These are phyloP conservation scores for Botrytis pseudocinerea DNA, from an alignment of 2,329 filamentous ascomycete genomes.

Conservation along the genomic window DNA sequence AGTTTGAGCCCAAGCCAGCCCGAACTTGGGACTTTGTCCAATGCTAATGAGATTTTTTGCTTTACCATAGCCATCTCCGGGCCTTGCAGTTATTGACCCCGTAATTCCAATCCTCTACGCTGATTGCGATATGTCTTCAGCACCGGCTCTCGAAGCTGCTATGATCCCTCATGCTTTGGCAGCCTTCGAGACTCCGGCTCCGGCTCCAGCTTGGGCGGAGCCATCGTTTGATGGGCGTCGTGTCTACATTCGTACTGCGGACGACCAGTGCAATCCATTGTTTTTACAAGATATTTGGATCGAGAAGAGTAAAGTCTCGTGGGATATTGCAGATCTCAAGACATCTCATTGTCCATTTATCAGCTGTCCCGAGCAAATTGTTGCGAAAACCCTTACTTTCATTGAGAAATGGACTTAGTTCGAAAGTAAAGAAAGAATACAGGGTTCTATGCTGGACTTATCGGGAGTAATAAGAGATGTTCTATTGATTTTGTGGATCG, in stretches of 20 bases:
- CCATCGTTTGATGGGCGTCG: neutral
- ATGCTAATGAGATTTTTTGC: neutral
- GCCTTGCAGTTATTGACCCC: neutral
- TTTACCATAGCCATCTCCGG: neutral
- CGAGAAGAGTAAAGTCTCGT: neutral
- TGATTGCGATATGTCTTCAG: neutral
- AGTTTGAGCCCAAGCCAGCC: neutral
- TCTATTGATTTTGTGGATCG: neutral
- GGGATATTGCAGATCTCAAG: neutral
- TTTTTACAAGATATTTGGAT: conserved; percentile 6
- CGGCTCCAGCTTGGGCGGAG: neutral
- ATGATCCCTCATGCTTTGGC: conserved; percentile 2
- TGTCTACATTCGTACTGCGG: neutral
- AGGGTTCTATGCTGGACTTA: neutral
- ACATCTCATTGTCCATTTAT: conserved; percentile 4
- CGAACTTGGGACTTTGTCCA: fast-evolving
- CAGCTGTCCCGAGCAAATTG: neutral
- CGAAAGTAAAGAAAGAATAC: no score
- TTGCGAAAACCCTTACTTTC: neutral
- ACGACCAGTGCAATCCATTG: neutral
- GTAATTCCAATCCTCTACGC: neutral
- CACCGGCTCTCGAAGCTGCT: neutral
- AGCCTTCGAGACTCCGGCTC: neutral
- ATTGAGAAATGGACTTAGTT: neutral
- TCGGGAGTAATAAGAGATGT: neutral